Evolutionary conservation across 495 filamentous ascomycete genomes (phyloP).

Genomic region (Xylaria acuta): DNA sequence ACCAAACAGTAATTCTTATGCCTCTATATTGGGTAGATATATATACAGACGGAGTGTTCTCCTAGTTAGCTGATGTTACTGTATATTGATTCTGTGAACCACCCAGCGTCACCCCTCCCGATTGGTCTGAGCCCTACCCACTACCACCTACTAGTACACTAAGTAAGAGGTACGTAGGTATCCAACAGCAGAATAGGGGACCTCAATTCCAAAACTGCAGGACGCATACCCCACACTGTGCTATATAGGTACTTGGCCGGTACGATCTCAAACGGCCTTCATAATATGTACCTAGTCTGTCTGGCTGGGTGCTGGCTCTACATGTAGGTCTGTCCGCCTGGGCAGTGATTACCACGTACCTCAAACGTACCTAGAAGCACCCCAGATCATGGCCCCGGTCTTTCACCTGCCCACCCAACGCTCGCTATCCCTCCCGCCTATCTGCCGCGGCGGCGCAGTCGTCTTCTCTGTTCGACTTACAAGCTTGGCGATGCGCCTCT

Average conservation of each 20-base stretch:
- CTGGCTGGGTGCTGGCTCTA: neutral
- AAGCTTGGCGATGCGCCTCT: conserved; percentile 21
- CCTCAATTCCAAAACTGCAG: neutral
- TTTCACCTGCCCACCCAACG: conserved; percentile 1
- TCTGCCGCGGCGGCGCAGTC: conserved; percentile 19
- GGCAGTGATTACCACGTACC: neutral
- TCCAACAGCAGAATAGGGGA: conserved; percentile 9
- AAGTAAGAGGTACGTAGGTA: no score
- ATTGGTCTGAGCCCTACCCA: neutral
- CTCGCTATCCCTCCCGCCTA: conserved; percentile 5
- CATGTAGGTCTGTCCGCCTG: no score
- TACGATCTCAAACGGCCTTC: neutral
- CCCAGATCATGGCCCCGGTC: neutral
- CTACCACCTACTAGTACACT: no score
- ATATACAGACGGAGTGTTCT: neutral
- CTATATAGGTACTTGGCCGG: neutral
- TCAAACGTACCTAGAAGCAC: neutral
- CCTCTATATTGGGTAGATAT: neutral
- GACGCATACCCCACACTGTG: conserved; percentile 3
- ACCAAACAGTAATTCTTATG: neutral
- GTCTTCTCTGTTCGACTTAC: neutral
- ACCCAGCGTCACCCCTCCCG: neutral
- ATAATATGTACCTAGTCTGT: no score
- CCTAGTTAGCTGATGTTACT: neutral
- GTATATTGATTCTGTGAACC: neutral